Percentiles rank a stretch among this genome's conserved stretches.
phyloP scores from a whole-genome alignment of 176 grass and related monocot genomes.

The Raddia guianensis region DNA sequence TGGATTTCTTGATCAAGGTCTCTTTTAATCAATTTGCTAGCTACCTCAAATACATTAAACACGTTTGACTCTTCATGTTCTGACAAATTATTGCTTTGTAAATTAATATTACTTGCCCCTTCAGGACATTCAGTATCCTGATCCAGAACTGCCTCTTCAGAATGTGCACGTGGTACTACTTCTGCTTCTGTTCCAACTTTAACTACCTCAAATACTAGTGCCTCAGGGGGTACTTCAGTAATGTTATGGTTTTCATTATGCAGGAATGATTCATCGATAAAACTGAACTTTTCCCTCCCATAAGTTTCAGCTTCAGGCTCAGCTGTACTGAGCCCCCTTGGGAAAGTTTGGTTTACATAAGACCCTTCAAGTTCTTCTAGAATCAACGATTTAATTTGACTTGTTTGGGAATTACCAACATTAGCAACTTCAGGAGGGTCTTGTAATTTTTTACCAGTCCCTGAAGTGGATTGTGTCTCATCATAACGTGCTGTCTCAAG shows the following conservation, averaged over 20 bases:
- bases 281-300: slow-evolving; percentile 54
- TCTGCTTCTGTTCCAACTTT: slow-evolving; percentile 22
- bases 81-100: slow-evolving; percentile 25
- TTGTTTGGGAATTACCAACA: slow-evolving; percentile 22
- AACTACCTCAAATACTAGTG: slow-evolving; percentile 35
- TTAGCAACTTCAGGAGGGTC: slow-evolving; percentile 45
- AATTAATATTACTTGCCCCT: slow-evolving; percentile 25
- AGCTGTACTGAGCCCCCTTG: slow-evolving; percentile 17
- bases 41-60: slow-evolving; percentile 44
- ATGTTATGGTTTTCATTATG: slow-evolving; percentile 33
- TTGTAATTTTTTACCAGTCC: slow-evolving; percentile 30
- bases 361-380: slow-evolving; percentile 48
- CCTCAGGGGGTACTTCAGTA: slow-evolving; percentile 10
- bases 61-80: slow-evolving; percentile 40
- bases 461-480: slow-evolving; percentile 26
- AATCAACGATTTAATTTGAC: slow-evolving; percentile 48
- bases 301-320: slow-evolving; percentile 35
- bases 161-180: slow-evolving; percentile 28
- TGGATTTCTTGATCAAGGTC: slow-evolving; percentile 44
- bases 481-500: slow-evolving; percentile 17
- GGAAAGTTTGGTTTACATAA: slow-evolving; percentile 33
- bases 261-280: slow-evolving; percentile 30
- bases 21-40: slow-evolving; percentile 50
- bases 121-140: slow-evolving; percentile 34
- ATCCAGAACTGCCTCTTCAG: slow-evolving; percentile 34